phyloP scores from a whole-genome alignment of 2,329 filamentous ascomycete genomes.

The Ampelomyces quisqualis region DNA sequence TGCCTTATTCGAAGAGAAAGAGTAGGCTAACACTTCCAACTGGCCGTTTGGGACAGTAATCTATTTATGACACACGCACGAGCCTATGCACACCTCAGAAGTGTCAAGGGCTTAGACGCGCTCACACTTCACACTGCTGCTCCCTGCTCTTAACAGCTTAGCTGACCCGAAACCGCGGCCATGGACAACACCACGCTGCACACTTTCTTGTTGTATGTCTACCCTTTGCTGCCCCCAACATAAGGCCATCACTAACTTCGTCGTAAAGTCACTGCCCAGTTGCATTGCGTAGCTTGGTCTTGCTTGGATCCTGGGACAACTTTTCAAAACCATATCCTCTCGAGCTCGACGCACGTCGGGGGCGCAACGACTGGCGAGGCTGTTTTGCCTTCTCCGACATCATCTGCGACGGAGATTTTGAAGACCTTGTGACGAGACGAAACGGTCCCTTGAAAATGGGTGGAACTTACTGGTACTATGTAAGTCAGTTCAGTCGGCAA shows the following conservation, averaged over 20 bases:
- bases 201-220: constrained; percentile 56
- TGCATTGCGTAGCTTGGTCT: constrained; percentile 67
- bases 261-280: constrained; percentile 37
- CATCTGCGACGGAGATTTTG: constrained; percentile 70
- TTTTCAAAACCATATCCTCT: constrained; percentile 77
- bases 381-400: constrained; percentile 86
- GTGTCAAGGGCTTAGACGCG: constrained; percentile 26
- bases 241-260: constrained; percentile 23
- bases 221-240: constrained; percentile 18
- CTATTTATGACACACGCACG: constrained; percentile 35
- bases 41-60: constrained; percentile 24
- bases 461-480: constrained; percentile 93
- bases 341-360: constrained; percentile 74
- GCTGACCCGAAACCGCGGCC: constrained; percentile 26
- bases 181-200: constrained; percentile 60
- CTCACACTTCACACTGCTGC: constrained; percentile 28
- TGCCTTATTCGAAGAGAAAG: constrained; percentile 24
- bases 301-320: constrained; percentile 95
- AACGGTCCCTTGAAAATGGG: constrained; percentile 88
- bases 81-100: constrained; percentile 19
- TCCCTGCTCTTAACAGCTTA: constrained; percentile 33
- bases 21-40: constrained; percentile 25
- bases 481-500: constrained; percentile 51
- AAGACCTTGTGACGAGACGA: constrained; percentile 57
- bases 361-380: constrained; percentile 77